Evolutionary conservation across 169 alveolate species (phyloP), one percentile per base, ranked within the genome.

Genomic region (Cystoisospora suis): DNA sequence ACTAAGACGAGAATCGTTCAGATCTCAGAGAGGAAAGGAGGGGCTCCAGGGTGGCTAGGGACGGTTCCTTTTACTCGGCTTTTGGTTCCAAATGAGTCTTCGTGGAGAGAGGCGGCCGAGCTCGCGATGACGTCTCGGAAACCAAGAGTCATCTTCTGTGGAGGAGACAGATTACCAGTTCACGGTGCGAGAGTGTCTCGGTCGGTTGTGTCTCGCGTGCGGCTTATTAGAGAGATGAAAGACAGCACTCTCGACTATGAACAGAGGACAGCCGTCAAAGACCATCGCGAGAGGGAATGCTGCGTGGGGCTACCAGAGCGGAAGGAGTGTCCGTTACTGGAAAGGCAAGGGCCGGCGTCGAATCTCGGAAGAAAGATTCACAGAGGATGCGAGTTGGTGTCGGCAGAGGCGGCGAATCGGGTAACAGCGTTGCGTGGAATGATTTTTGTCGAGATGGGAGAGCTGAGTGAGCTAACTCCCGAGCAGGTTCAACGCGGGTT

Each of bases 401-500:
- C 61, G n/a, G 20, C 20, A 20, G n/a, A 49, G 61, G 72, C 3
- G 3, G 29, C 23, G 3, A 58, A 9, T 29, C 15, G 72, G 29
- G n/a, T n/a, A n/a, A n/a, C n/a, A n/a, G 61, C 61, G 61, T 9
- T 9, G 61, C 61, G 61, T 12, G 77, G 42, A 7, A 1, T 12
- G 23, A n/a, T 65, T 44, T 36, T 65, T 2, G 77, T 44, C 5
- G 77, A 65, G 77, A 6, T 65, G 44, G 77, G 77, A 23, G 36
- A 12, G 2, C 42, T 65, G 36, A 1, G 36, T 44, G 77, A 65
- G 77, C n/a, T 65, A 44, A 65, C 77, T 32, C 45, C 77, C 44
- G 77, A 65, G 45, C 77, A 65, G n/a, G 42, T 65, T 65, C 77
- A 65, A 20, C 83, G 56, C 38, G 83, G 56, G 42, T 72, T 72